Base-by-base conservation (phyloP, 208 protist species). In the Spongospora subterranea region DNA sequence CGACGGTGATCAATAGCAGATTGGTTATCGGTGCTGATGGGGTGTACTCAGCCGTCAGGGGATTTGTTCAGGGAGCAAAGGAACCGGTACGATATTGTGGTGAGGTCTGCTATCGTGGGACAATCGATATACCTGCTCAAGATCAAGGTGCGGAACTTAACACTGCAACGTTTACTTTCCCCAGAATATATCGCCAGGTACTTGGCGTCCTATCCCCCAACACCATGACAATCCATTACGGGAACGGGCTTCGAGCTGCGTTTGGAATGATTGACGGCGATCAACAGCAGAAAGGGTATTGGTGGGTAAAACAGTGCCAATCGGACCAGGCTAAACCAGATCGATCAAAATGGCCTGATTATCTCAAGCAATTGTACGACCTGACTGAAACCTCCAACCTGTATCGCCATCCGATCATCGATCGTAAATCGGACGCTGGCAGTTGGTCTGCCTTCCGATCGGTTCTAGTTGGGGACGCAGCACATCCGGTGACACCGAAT, bases 391-490 rank as follows among this genome's bases (percentile, higher is more conserved):
- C 6, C 6, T 6, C 6, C 6, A 20, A 35, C 35, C 71, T 35
- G 35, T 82, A 82, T n/a, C 11, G 17, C 17, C 71, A 82, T 43
- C 17, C 6, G 35, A 82, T 82, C 71, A 82, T 43, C 71, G 71
- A 82, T n/a, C 6, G 71, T n/a, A 43, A 35, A 45, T n/a, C 71
- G 17, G 71, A 6, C 17, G 6, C 71, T 35, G 17, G 71, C n/a
- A 6, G 71, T 35, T 39, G 6, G n/a, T 39, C 71, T 45, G 6
- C n/a, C 6, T n/a, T 40, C 35, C 24, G 50, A 6, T 82, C 71
- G 17, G 71, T 82, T 43, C n/a, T 82, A 43, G n/a, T 82, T 82
- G 71, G 71, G n/a, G 71, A 82, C n/a, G 71, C 71, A 6, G 71
- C 71, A 20, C 71, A 82, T n/a, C 71, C 71, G n/a, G 35, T 82